Conservation (phyloP, 257 asterid genomes). For the Solanum chaucha region DNA sequence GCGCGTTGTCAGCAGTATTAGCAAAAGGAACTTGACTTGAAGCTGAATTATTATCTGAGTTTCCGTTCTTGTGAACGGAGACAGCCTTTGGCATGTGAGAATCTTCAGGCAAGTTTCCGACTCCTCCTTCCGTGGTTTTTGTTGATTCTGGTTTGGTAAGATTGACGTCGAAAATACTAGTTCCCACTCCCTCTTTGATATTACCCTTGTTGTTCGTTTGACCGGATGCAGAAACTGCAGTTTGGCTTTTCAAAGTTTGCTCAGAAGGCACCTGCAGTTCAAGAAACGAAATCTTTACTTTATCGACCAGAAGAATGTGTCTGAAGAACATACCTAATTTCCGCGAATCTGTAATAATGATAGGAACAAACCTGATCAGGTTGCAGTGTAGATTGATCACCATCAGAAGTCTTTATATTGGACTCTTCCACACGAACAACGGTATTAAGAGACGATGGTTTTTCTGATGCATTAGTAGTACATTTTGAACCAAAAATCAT, state of each 20-base stretch:
- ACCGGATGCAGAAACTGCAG: slow-evolving; percentile 10
- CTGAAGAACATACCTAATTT: background rate
- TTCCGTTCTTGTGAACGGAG: background rate
- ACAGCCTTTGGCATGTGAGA: too few species aligned
- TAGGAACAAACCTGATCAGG: slow-evolving; percentile 35
- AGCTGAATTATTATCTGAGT: background rate
- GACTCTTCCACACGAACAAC: slow-evolving; percentile 29
- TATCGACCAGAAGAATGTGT: background rate
- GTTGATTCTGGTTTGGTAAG: slow-evolving; percentile 8
- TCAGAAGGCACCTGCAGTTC: slow-evolving; percentile 24
- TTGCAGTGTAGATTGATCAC: slow-evolving; percentile 5
- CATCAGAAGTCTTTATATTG: slow-evolving; percentile 26
- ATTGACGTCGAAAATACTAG: slow-evolving; percentile 45
- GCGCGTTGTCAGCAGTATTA: slow-evolving; percentile 1
- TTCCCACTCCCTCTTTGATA: slow-evolving; percentile 31
- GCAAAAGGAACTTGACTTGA: background rate
- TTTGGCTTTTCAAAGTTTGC: slow-evolving; percentile 15
- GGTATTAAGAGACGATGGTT: slow-evolving; percentile 19
- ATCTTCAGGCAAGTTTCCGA: slow-evolving; percentile 3
- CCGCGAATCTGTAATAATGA: background rate
- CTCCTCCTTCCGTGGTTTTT: background rate
- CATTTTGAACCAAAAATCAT: slow-evolving; percentile 7
- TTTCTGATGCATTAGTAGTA: slow-evolving; percentile 13
- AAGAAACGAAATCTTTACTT: background rate
- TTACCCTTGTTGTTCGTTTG: slow-evolving; percentile 27